Conservation (phyloP, 805 yeast genomes). For the Nematodospora valgi region DNA sequence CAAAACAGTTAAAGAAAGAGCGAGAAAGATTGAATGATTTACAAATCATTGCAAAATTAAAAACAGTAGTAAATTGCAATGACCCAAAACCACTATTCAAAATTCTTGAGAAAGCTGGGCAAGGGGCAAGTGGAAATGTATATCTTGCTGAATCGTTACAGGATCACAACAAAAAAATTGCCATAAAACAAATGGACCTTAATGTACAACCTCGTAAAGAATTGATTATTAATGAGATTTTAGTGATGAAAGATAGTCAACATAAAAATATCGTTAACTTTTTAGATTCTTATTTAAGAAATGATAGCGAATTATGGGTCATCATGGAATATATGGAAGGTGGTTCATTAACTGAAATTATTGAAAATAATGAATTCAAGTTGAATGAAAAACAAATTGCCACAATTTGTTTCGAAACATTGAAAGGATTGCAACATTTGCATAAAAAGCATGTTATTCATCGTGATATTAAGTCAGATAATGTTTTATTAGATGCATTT, state of each 20-base stretch:
- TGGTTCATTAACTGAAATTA: conserved; percentile 93
- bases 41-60: conserved; percentile 77
- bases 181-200: conserved; percentile 94
- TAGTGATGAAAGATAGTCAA: conserved; percentile 94
- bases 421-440: conserved; percentile 85
- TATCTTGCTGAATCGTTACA: conserved; percentile 71
- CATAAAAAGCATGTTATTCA: conserved; percentile 93
- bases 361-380: conserved; percentile 73
- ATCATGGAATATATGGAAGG: conserved; percentile 99
- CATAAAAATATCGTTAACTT: conserved; percentile 95
- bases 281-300: conserved; percentile 82
- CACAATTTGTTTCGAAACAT: conserved; percentile 83
- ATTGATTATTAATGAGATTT: conserved; percentile 88
- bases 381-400: conserved; percentile 88
- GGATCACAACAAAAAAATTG: conserved; percentile 66
- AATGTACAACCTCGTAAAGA: conserved; percentile 92
- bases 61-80: conserved; percentile 73
- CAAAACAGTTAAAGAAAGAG: conserved; percentile 39
- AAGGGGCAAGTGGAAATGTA: conserved; percentile 97
- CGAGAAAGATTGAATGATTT: conserved; percentile 68
- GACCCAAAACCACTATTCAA: conserved; percentile 85
- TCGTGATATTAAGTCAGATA: conserved; percentile 45
- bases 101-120: conserved; percentile 85
- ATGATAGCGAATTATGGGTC: conserved; percentile 88
- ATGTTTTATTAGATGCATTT: conserved; percentile 40